Percentiles rank a stretch among this genome's conserved stretches.
phyloP scores from a whole-genome alignment of 148 eudicot genomes.

The Chenopodium berlandieri region DNA sequence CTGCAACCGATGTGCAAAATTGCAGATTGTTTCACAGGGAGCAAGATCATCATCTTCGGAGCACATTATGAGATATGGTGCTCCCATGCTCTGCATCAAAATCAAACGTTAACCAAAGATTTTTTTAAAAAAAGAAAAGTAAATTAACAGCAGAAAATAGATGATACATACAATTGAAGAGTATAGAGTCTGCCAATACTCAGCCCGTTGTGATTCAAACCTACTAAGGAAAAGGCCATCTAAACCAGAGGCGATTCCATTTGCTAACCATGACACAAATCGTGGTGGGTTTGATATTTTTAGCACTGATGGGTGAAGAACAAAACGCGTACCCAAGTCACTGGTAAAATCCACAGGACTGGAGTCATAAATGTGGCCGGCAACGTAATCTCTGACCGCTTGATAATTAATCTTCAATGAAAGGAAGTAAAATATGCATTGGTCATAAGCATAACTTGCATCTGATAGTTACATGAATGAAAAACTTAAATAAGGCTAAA shows the following conservation, averaged over 20 bases:
- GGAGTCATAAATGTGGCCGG: slow-evolving; percentile 89
- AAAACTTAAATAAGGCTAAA: background rate
- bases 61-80: slow-evolving; percentile 85
- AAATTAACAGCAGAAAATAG: background rate
- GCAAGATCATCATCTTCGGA: slow-evolving; percentile 93
- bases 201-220: slow-evolving; percentile 88
- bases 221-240: slow-evolving; percentile 78
- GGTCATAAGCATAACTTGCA: slow-evolving; percentile 9
- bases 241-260: slow-evolving; percentile 63
- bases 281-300: slow-evolving; percentile 65
- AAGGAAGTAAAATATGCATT: slow-evolving; percentile 11
- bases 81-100: slow-evolving; percentile 60
- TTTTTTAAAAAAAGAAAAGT: background rate
- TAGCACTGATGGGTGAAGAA: slow-evolving; percentile 76
- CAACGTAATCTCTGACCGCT: slow-evolving; percentile 64
- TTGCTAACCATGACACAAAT: slow-evolving; percentile 64
- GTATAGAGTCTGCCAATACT: slow-evolving; percentile 94
- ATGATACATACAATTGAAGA: slow-evolving; percentile 69
- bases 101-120: background rate
- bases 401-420: slow-evolving; percentile 54
- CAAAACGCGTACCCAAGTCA: slow-evolving; percentile 72
- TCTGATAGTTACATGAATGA: background rate
- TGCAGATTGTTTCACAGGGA: slow-evolving; percentile 58
- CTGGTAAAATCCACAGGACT: slow-evolving; percentile 84
- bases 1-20: slow-evolving; percentile 63